Percentiles rank a stretch among this genome's conserved stretches.
Evolutionary conservation across 2,329 filamentous ascomycete species (phyloP).

Genomic region (Cytospora piceae): DNA sequence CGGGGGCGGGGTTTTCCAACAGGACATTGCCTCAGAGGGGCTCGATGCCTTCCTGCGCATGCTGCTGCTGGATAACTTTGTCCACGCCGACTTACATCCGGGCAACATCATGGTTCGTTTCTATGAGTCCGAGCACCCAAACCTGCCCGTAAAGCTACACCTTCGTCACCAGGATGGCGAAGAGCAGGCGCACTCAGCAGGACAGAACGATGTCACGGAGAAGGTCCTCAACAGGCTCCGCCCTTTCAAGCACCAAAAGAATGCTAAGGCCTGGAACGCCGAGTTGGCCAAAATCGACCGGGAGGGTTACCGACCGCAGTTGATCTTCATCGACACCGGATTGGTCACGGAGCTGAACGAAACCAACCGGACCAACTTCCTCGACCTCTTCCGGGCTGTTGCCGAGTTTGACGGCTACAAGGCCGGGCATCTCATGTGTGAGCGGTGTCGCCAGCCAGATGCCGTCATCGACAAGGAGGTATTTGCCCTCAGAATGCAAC

Average conservation of each 20-base stretch:
- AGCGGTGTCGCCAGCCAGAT: constrained; percentile 89
- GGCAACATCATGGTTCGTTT: constrained; percentile 99
- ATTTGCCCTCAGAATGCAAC: constrained; percentile 95
- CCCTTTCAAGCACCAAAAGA: constrained; percentile 66
- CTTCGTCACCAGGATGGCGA: constrained; percentile 39
- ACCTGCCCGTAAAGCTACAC: constrained; percentile 55
- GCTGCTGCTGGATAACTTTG: constrained; percentile 96
- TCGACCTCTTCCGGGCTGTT: constrained; percentile 93
- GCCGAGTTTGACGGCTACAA: constrained; percentile 97
- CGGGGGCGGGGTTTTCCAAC: constrained; percentile 88
- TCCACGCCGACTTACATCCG: constrained; percentile 93
- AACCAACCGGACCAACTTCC: constrained; percentile 84
- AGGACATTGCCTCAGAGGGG: constrained; percentile 92
- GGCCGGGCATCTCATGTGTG: constrained; percentile 93
- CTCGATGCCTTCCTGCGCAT: constrained; percentile 95
- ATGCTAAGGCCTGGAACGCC: constrained; percentile 71
- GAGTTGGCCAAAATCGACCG: constrained; percentile 77
- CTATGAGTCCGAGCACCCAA: constrained; percentile 78
- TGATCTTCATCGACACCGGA: constrained; percentile 97
- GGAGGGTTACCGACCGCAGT: constrained; percentile 89
- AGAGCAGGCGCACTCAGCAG: constrained; percentile 46
- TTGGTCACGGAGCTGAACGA: constrained; percentile 92
- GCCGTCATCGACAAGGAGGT: constrained; percentile 87
- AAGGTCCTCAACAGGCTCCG: constrained; percentile 79
- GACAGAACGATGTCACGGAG: constrained; percentile 73